Base-by-base conservation (phyloP, 2,329 filamentous ascomycete species). In the Fusarium falciforme region DNA sequence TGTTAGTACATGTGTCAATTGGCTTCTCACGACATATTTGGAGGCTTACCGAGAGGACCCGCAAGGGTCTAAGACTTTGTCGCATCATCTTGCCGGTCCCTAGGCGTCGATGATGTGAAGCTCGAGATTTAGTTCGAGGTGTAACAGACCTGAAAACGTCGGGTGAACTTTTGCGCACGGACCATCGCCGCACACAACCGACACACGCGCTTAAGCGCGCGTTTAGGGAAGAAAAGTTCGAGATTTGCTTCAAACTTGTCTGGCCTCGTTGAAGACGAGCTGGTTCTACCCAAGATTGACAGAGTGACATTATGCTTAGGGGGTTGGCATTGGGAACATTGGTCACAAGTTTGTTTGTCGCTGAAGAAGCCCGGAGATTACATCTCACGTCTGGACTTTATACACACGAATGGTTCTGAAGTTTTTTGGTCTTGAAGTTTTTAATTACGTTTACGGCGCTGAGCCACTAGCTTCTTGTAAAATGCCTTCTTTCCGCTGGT, bases 401-500 rank as follows among this genome's bases (percentile, higher is more conserved):
- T 33, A 31, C 49, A 54, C 11, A 22, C 47, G 27, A 33, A 1
- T 25, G 16, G 14, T 11, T 6, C 20, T 14, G 20, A 42, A 42
- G 8, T n/a, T 40, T n/a, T 42, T 42, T 22, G 12, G 11, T 64
- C 38, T 25, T 55, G 22, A 38, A 44, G 35, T 44, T 61, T 65
- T 72, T 60, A 79, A 75, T 71, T 75, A 55, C 73, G 73, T 65
- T 79, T 82, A 27, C 81, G 80, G 58, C 83, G 77, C 52, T 81
- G 77, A 25, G 84, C 81, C 80, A 93, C 90, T 75, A 98, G 83
- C 65, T 92, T 92, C 80, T 96, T 96, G 87, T 98, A 98, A 78
- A 94, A 93, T 1, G 89, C 91, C 84, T 96, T 98, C 86, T 94
- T 97, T 61, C 96, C 96, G 77, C 94, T 97, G 27, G 89, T 90